These are phyloP conservation scores for Auriculariales sp. DNA, from an alignment of 768 basidiomycete species.

Conservation along the genomic window DNA sequence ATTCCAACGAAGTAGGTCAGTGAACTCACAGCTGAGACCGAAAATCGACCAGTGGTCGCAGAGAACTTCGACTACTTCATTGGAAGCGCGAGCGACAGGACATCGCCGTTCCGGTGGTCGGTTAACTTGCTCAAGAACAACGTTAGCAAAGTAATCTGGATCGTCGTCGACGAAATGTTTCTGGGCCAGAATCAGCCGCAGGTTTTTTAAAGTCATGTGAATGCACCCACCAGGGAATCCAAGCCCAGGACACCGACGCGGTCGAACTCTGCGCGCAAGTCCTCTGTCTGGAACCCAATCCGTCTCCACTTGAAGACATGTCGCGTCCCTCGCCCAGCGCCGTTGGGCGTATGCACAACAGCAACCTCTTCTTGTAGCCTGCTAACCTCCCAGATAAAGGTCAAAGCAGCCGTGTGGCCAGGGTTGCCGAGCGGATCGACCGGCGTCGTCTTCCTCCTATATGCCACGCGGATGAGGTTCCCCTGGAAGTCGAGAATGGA, in stretches of 20 bases:
- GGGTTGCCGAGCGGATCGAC: slow-evolving; percentile 57
- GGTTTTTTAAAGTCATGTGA: neutral
- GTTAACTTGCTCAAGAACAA: slow-evolving; percentile 68
- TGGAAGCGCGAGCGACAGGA: slow-evolving; percentile 71
- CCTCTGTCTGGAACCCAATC: slow-evolving; percentile 66
- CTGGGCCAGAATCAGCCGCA: slow-evolving; percentile 19
- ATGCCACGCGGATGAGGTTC: slow-evolving; percentile 64
- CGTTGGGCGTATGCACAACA: slow-evolving; percentile 17
- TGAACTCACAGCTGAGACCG: slow-evolving; percentile 61
- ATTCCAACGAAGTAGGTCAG: neutral
- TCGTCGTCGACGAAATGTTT: slow-evolving; percentile 53
- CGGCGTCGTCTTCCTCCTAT: slow-evolving; percentile 65
- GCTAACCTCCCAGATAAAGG: slow-evolving; percentile 54
- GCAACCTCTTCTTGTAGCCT: slow-evolving; percentile 40
- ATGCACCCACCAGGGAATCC: slow-evolving; percentile 54
- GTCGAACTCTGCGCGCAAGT: slow-evolving; percentile 59
- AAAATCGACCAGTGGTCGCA: slow-evolving; percentile 78
- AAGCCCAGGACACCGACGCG: slow-evolving; percentile 70
- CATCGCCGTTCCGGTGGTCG: slow-evolving; percentile 62
- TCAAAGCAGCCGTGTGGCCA: slow-evolving; percentile 38
- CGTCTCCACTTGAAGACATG: slow-evolving; percentile 54
- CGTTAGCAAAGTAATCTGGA: slow-evolving; percentile 59
- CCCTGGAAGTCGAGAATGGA: slow-evolving; percentile 81
- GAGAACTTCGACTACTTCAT: slow-evolving; percentile 71
- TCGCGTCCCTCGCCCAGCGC: slow-evolving; percentile 9